Percentiles rank a stretch among this genome's conserved stretches.
Evolutionary conservation across 768 basidiomycete genomes (phyloP).

Genomic region (Butyriboletus loyo): DNA sequence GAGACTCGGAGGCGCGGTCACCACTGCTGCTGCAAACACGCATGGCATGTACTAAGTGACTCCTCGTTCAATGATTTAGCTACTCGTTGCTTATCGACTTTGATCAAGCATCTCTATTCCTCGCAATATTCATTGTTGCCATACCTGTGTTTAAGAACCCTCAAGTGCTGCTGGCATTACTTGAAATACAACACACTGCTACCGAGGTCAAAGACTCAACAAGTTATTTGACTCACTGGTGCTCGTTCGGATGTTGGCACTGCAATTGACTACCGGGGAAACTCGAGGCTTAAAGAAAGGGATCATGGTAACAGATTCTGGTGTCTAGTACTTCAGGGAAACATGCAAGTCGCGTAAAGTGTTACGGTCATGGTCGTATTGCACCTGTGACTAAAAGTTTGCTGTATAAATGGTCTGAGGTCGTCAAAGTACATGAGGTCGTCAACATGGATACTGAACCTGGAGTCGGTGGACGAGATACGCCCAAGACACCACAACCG

Average conservation of each 20-base stretch:
- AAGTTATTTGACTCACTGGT: not conserved
- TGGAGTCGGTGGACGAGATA: slow-evolving; percentile 9
- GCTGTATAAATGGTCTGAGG: slow-evolving; percentile 8
- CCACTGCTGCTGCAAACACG: too few species aligned
- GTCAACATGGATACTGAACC: slow-evolving; percentile 20
- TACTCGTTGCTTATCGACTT: too few species aligned
- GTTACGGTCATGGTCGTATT: slow-evolving; percentile 11
- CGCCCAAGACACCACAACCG: slow-evolving; percentile 15
- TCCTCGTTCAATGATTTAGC: too few species aligned
- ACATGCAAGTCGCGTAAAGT: slow-evolving; percentile 4
- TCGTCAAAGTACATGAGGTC: slow-evolving; percentile 29
- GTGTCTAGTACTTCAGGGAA: not conserved
- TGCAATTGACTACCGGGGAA: not conserved
- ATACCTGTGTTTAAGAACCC: not conserved
- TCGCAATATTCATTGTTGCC: not conserved
- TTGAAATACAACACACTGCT: not conserved
- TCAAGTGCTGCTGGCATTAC: not conserved
- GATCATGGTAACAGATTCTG: not conserved
- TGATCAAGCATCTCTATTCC: too few species aligned
- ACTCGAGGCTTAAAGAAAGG: not conserved
- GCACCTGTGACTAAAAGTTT: slow-evolving; percentile 4
- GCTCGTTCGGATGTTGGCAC: not conserved
- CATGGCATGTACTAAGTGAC: too few species aligned
- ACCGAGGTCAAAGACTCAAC: not conserved
- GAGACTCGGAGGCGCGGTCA: not conserved